Evolutionary conservation across 768 basidiomycete genomes (phyloP).

Genomic region (Infundibulicybe gibba): DNA sequence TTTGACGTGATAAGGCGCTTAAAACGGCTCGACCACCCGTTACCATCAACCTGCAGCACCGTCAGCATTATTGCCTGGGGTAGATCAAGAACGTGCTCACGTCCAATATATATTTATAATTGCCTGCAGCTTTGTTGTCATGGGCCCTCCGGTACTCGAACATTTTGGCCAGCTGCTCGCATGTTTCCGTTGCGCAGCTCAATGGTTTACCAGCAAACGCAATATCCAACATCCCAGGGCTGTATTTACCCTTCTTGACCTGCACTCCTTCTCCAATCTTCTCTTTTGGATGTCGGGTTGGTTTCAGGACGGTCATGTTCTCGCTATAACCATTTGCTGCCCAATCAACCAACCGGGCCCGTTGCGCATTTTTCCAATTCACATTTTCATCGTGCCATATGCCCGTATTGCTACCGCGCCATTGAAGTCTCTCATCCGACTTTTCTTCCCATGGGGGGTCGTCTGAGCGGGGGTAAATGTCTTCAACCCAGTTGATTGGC

Average conservation of each 20-base stretch:
- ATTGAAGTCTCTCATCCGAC: constrained; percentile 51
- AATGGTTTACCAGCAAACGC: constrained; percentile 42
- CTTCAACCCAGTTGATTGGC: constrained; percentile 40
- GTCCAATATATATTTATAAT: constrained; percentile 59
- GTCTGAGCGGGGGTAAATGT: constrained; percentile 26
- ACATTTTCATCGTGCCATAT: constrained; percentile 37
- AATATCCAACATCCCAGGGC: constrained; percentile 51
- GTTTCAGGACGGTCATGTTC: constrained; percentile 29
- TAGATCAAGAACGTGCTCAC: constrained; percentile 28
- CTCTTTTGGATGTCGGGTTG: constrained; percentile 13
- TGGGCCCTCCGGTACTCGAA: constrained; percentile 47
- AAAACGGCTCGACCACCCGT: constrained; percentile 64
- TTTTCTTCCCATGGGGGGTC: constrained; percentile 62
- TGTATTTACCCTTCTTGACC: constrained; percentile 24
- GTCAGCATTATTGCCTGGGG: neutral
- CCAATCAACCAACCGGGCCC: constrained; percentile 37
- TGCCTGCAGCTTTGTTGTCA: constrained; percentile 34
- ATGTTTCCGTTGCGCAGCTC: constrained; percentile 37
- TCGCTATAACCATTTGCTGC: constrained; percentile 19
- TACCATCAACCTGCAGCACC: constrained; percentile 42
- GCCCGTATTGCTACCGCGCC: constrained; percentile 75
- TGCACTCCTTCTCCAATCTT: constrained; percentile 29
- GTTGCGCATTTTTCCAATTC: constrained; percentile 44
- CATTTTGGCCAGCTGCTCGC: constrained; percentile 33
- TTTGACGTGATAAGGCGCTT: constrained; percentile 58